Evolutionary conservation across 306 rosid species (phyloP), one percentile per base, ranked within the genome.

Genomic region (Coriaria nepalensis): DNA sequence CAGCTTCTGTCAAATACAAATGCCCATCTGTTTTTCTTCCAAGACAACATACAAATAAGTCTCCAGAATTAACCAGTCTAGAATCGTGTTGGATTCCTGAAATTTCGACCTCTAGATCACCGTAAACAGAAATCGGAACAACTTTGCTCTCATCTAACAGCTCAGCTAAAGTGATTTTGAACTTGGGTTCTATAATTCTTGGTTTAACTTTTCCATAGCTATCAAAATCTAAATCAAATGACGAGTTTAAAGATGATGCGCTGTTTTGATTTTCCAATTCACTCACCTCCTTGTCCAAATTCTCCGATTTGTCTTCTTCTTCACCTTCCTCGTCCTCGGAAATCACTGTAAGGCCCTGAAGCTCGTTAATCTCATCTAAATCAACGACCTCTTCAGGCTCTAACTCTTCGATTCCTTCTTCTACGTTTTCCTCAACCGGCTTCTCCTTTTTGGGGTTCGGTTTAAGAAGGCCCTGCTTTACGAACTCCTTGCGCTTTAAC

Each of bases 31-130:
- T 81, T 34, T 71, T 73, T 9, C 57, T 57, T 38, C 80, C 93
- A 49, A 81, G 85, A 33, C 87, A 75, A 33, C 92, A 81, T 37
- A 90, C 78, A 64, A 90, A 90, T 80, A 90, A 79, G 49, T 90
- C 88, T 8, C 92, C 94, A 0, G 84, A 47, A 51, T 48, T 73
- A 2, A 90, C 87, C 61, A 79, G 39, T 65, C 83, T 67, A 0
- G 98, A 85, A 64, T 85, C 93, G 5, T 90, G 98, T 54, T 85
- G 95, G 73, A 85, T 85, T 38, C 98, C 98, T 8, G 81, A 77
- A 6, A 90, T 85, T 63, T 90, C 94, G 42, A 85, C 73, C 61
- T 85, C 98, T 14, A 90, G 68, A 68, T 90, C 75, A 35, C 94
- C 95, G 43, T 59, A 81, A 48, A 90, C 98, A 4, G 92, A 85